Evolutionary conservation across 768 basidiomycete genomes (phyloP), one percentile per base, ranked within the genome.

Genomic region (Cyclocybe aegerita): DNA sequence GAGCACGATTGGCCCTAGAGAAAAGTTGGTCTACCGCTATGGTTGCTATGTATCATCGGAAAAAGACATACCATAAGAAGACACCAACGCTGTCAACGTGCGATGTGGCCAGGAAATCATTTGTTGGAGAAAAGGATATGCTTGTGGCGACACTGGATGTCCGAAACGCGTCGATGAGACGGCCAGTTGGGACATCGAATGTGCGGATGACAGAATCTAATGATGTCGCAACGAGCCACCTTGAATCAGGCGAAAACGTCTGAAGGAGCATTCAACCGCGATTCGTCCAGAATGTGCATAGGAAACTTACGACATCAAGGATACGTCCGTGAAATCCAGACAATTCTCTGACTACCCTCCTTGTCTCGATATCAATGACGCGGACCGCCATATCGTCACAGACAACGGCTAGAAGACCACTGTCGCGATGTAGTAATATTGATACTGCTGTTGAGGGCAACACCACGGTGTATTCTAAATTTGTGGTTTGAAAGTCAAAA

Each of bases 21-120:
- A 45, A 23, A 48, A 33, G 12, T 23, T 23, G 23, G 23, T 23
- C 23, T 23, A 23, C 23, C 23, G 23, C 23, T 2, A 23, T 23
- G 23, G 23, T 23, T 23, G 23, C 23, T 23, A 47, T 55, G 9
- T 54, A 35, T 31, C 48, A 53, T 51, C 86, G 97, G 9, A 97
- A 78, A 67, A 86, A 93, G 2, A 95, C 80, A 9, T 91, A 88
- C 93, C 97, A 99, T n/a, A 99, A 79, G 67, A 88, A 95, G 2
- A 99, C 80, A 9, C 95, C 97, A 46, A 98, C 87, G 51, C 86
- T 93, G 58, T 97, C 95, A 5, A 97, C 85, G 65, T 99, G 97
- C 0, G 92, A 78, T 8, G 95, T 95, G 1, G 97, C 97, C 54
- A 99, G 70, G 72, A 99, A 98, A 66, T 98, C 97, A 48, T 90